Evolutionary conservation across 164 flowering plant species (phyloP).

Genomic region (Warburgia ugandensis): DNA sequence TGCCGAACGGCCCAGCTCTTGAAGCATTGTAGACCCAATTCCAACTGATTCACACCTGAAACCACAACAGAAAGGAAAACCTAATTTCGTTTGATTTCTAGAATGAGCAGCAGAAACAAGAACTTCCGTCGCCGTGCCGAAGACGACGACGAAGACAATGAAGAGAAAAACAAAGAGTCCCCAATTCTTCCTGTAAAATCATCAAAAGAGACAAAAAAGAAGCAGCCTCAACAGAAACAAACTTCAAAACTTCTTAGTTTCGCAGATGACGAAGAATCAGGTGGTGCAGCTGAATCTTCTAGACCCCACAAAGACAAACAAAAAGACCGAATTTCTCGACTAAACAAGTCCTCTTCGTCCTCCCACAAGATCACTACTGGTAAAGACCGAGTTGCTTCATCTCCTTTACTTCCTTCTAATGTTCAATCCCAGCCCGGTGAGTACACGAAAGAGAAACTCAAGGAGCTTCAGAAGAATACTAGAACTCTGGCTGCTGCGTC

Average conservation of each 20-base stretch:
- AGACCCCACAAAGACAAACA: slow-evolving; percentile 8
- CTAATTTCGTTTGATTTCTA: no score
- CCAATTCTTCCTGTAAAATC: slow-evolving; percentile 2
- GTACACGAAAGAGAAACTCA: slow-evolving; percentile 77
- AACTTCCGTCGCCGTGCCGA: slow-evolving; percentile 32
- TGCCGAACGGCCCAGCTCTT: no score
- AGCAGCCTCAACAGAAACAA: slow-evolving; percentile 20
- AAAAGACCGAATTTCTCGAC: slow-evolving; percentile 21
- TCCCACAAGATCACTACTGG: slow-evolving; percentile 41
- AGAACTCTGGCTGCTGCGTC: slow-evolving; percentile 50
- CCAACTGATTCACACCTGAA: no score
- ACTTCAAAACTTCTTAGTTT: slow-evolving; percentile 68
- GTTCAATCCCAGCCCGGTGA: slow-evolving; percentile 83
- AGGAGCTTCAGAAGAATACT: slow-evolving; percentile 88
- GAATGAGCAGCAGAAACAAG: slow-evolving; percentile 17
- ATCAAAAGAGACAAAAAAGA: slow-evolving; percentile 19
- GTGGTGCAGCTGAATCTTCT: slow-evolving; percentile 16
- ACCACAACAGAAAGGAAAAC: no score
- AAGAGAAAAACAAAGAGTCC: slow-evolving; percentile 3
- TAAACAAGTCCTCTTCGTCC: slow-evolving; percentile 27
- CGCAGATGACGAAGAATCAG: slow-evolving; percentile 80
- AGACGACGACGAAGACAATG: slow-evolving; percentile 17
- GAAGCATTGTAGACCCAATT: no score
- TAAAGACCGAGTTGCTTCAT: slow-evolving; percentile 39
- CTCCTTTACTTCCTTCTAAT: slow-evolving; percentile 41